Evolutionary conservation across 495 filamentous ascomycete species (phyloP).

Genomic region (Letharia lupina): DNA sequence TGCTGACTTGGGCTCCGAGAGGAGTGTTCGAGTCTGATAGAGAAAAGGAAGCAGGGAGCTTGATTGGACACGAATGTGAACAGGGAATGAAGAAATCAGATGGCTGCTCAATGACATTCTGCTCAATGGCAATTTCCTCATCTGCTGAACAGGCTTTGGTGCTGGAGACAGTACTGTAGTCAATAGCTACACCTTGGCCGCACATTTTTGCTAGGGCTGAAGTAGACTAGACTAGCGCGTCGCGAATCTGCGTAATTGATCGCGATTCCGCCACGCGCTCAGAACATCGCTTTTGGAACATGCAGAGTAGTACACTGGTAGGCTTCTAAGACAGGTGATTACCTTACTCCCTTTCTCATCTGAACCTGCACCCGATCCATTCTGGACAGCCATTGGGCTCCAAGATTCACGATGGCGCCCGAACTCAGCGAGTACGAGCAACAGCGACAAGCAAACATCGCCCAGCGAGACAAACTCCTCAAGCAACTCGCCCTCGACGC

Average conservation of each 20-base stretch:
- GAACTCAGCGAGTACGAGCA: slow-evolving; percentile 59
- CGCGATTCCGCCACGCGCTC: neutral
- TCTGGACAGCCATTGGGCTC: neutral
- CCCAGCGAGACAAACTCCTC: slow-evolving; percentile 62
- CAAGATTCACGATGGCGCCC: slow-evolving; percentile 15
- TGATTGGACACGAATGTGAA: neutral
- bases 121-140: neutral
- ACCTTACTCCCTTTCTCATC: neutral
- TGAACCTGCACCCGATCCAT: neutral
- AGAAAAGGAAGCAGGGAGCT: slow-evolving; percentile 50
- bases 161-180: neutral
- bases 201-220: neutral
- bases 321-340: neutral
- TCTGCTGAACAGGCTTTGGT: neutral
- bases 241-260: neutral
- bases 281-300: neutral
- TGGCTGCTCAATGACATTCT: neutral
- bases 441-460: slow-evolving; percentile 63
- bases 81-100: neutral
- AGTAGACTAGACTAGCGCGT: neutral
- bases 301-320: neutral
- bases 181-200: neutral
- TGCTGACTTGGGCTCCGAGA: slow-evolving; percentile 18
- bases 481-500: slow-evolving; percentile 47
- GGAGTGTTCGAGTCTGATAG: slow-evolving; percentile 60